A percentile compares a stretch with the other conserved stretches of the same genome.
phyloP scores from a whole-genome alignment of 1,284 basidiomycete genomes.

The Cryptococcus sp. region DNA sequence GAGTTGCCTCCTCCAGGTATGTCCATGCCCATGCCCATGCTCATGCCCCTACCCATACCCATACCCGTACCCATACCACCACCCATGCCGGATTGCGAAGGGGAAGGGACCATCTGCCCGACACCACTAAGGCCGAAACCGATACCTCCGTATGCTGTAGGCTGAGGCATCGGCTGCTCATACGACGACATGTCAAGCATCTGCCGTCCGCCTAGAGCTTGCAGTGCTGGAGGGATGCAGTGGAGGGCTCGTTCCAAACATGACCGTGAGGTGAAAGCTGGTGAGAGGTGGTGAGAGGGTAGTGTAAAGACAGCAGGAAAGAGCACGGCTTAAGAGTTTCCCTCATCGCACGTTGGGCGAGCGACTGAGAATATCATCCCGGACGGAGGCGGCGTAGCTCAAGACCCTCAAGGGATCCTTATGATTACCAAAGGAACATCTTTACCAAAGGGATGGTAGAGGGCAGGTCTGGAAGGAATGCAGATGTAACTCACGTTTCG shows the following conservation, averaged over 20 bases:
- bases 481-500: constrained; percentile 11
- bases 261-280: constrained; percentile 1
- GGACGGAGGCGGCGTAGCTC: too few relatives aligned
- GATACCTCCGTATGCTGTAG: constrained; percentile 34
- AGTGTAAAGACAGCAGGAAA: not conserved
- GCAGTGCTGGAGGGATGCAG: constrained; percentile 14
- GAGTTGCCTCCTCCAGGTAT: constrained; percentile 15
- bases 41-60: constrained; percentile 9
- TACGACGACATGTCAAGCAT: constrained; percentile 9
- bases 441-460: not conserved
- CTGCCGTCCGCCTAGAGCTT: constrained; percentile 14
- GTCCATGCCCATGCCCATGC: constrained; percentile 8
- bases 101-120: constrained; percentile 2
- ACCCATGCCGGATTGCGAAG: constrained; percentile 2
- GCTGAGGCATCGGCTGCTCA: constrained; percentile 18
- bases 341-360: too few relatives aligned
- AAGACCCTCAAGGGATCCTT: not conserved
- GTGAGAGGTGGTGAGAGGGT: not conserved
- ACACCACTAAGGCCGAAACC: constrained; percentile 33
- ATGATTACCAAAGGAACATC: not conserved
- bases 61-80: constrained; percentile 6
- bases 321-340: not conserved
- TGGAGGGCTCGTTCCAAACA: constrained; percentile 22
- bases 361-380: too few relatives aligned
- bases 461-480: not conserved